Conservation (phyloP, 148 eudicot species). For the Limonium bicolor region DNA sequence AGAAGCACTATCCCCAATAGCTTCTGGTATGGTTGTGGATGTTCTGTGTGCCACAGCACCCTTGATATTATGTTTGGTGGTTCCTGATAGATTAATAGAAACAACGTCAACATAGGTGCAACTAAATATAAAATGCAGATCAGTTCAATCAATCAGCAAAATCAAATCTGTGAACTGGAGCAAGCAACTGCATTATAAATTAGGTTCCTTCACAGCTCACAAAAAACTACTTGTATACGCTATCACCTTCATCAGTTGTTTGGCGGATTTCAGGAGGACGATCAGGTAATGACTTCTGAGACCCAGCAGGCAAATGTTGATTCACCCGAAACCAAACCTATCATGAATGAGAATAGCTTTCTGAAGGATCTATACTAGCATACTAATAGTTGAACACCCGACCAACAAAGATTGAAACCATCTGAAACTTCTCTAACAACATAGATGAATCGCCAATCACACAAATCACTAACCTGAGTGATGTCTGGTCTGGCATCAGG, state of each 20-base stretch:
- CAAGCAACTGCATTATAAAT: neutral
- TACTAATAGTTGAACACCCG: too few species aligned
- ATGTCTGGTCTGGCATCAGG: slow-evolving; percentile 95
- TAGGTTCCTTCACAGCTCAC: neutral
- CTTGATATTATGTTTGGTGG: slow-evolving; percentile 31
- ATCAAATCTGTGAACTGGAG: neutral
- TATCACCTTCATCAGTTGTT: slow-evolving; percentile 45
- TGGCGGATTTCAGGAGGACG: slow-evolving; percentile 65
- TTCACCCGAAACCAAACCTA: slow-evolving; percentile 99
- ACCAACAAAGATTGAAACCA: too few species aligned
- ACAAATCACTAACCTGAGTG: slow-evolving; percentile 97
- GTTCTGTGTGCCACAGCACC: slow-evolving; percentile 67
- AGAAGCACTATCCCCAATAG: slow-evolving; percentile 24
- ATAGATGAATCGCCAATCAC: slow-evolving; percentile 75
- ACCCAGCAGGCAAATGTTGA: slow-evolving; percentile 57
- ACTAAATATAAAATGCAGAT: neutral
- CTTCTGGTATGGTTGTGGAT: slow-evolving; percentile 72
- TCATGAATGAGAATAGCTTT: too few species aligned
- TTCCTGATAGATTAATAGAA: slow-evolving; percentile 23
- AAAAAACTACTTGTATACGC: neutral
- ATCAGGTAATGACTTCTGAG: slow-evolving; percentile 84
- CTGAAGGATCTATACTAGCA: too few species aligned
- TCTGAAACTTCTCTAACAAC: too few species aligned
- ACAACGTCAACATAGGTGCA: neutral
- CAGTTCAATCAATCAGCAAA: too few species aligned